These are phyloP conservation scores for Ogataea degrootiae DNA, from an alignment of 805 yeast species.

Conservation along the genomic window DNA sequence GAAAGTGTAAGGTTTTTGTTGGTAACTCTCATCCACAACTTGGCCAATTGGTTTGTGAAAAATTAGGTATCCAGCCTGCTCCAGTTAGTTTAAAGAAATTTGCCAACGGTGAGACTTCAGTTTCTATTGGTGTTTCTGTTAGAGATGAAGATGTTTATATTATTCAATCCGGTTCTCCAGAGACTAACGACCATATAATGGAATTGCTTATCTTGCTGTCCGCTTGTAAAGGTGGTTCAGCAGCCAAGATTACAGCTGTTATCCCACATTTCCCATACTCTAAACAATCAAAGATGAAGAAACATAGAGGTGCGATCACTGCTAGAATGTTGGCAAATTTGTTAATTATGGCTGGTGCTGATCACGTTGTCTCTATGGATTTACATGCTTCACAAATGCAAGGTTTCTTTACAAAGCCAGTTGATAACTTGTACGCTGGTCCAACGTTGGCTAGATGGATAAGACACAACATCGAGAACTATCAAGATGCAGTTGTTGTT, in stretches of 20 bases:
- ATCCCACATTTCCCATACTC: conserved; percentile 98
- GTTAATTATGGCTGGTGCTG: conserved; percentile 97
- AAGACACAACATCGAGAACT: conserved; percentile 80
- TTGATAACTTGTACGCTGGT: conserved; percentile 93
- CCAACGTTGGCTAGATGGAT: conserved; percentile 97
- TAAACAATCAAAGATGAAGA: conserved; percentile 96
- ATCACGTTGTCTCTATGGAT: conserved; percentile 97
- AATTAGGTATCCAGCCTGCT: conserved; percentile 90
- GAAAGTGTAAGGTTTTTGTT: conserved; percentile 94
- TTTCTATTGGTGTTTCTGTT: conserved; percentile 89
- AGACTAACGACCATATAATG: conserved; percentile 91
- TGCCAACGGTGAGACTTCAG: conserved; percentile 96
- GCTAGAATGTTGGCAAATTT: conserved; percentile 97
- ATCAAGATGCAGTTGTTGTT: conserved; percentile 87
- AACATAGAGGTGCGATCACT: conserved; percentile 97
- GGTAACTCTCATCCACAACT: conserved; percentile 96
- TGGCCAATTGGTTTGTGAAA: conserved; percentile 84
- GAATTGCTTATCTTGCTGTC: conserved; percentile 88
- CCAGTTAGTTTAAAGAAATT: conserved; percentile 88
- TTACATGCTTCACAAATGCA: conserved; percentile 97
- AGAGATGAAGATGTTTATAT: conserved; percentile 96
- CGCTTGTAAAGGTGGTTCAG: conserved; percentile 97
- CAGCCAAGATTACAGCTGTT: conserved; percentile 95
- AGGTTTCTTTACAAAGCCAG: conserved; percentile 96
- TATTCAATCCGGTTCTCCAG: conserved; percentile 86